A percentile compares a stretch with the other conserved stretches of the same genome.
These are phyloP conservation scores for Boeremia exigua DNA, from an alignment of 2,329 filamentous ascomycete species.

Conservation along the genomic window DNA sequence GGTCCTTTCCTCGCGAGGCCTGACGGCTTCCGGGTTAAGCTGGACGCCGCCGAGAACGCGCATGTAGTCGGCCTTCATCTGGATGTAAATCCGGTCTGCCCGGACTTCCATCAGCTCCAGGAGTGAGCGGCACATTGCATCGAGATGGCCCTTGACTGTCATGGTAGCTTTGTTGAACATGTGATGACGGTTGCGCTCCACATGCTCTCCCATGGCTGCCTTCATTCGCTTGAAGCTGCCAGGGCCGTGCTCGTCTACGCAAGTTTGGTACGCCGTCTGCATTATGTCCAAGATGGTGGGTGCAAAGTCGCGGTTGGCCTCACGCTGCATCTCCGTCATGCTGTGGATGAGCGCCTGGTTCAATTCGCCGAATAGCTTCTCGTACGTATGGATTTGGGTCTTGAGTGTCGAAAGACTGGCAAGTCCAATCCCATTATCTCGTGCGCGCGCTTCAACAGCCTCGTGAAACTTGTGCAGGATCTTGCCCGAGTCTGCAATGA, in stretches of 20 bases:
- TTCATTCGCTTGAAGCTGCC: slow-evolving; percentile 63
- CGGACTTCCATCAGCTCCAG: slow-evolving; percentile 52
- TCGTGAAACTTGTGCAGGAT: slow-evolving; percentile 52
- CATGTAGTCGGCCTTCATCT: slow-evolving; percentile 49
- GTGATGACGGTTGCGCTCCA: slow-evolving; percentile 46
- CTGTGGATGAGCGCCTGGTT: slow-evolving; percentile 37
- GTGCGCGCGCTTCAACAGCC: slow-evolving; percentile 49
- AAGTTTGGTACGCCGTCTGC: slow-evolving; percentile 54
- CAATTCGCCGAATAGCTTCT: slow-evolving; percentile 50
- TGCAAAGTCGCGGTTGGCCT: slow-evolving; percentile 61
- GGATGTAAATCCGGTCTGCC: slow-evolving; percentile 52
- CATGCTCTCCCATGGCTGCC: slow-evolving; percentile 53
- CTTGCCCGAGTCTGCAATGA: slow-evolving; percentile 40
- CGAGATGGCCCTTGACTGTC: slow-evolving; percentile 51
- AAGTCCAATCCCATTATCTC: slow-evolving; percentile 48
- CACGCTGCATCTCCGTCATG: slow-evolving; percentile 57
- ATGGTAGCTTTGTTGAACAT: slow-evolving; percentile 60
- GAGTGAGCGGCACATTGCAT: slow-evolving; percentile 52
- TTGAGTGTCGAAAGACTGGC: slow-evolving; percentile 50
- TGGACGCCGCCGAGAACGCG: slow-evolving; percentile 39
- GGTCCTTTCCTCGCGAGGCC: slow-evolving; percentile 21
- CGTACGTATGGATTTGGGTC: slow-evolving; percentile 52
- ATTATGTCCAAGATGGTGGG: slow-evolving; percentile 57
- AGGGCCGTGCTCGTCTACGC: slow-evolving; percentile 52
- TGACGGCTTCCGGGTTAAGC: slow-evolving; percentile 5